Evolutionary conservation across 345 rosid genomes (phyloP).

Genomic region (Populus davidiana): DNA sequence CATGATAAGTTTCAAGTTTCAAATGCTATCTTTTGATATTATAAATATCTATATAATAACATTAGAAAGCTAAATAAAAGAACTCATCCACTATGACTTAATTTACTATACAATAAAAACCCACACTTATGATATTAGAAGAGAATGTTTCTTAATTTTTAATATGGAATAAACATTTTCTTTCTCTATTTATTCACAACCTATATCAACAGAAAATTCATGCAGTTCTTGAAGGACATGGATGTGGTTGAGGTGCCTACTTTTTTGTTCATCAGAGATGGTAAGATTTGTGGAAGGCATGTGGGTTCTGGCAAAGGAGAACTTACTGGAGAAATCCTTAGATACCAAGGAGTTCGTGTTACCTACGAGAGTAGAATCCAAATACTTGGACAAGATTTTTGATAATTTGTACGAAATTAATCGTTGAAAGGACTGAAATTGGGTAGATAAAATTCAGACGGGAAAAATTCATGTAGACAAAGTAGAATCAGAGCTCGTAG

Average conservation of each 20-base stretch:
- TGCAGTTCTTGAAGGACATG: constrained; percentile 83
- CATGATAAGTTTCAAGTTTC: too few species aligned
- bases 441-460: not conserved
- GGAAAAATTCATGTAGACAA: not conserved
- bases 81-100: too few species aligned
- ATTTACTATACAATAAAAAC: too few species aligned
- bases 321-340: constrained; percentile 84
- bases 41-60: too few species aligned
- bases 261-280: constrained; percentile 78
- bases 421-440: not conserved
- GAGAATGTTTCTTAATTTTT: too few species aligned
- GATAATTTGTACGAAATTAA: not conserved
- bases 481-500: not conserved
- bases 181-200: too few species aligned
- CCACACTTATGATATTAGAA: too few species aligned
- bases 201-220: constrained; percentile 29
- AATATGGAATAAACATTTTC: too few species aligned
- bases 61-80: too few species aligned
- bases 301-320: constrained; percentile 97
- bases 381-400: too few species aligned
- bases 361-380: constrained; percentile 33
- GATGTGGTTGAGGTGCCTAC: constrained; percentile 82
- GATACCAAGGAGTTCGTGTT: constrained; percentile 88
- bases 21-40: too few species aligned
- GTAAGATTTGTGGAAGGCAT: constrained; percentile 68